Evolutionary conservation across 192 early-diverging fungal species (phyloP), one percentile per base, ranked within the genome.

Genomic region (Radiomyces spectabilis): DNA sequence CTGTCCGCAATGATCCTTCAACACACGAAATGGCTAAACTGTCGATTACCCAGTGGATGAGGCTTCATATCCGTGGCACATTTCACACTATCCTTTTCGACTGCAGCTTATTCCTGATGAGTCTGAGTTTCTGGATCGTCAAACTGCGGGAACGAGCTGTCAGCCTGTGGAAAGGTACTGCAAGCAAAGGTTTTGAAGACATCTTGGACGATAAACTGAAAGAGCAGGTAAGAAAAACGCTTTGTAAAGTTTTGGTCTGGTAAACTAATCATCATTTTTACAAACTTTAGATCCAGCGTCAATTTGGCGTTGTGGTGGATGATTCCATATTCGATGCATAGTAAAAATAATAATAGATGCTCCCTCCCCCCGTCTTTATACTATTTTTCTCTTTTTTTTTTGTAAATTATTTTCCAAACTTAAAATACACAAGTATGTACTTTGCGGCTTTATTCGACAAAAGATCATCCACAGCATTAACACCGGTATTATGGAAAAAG

Each of bases 291-390:
- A 57, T 94, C 24, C 82, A 92, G 57, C 66, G 75, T 45, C 77
- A 86, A 65, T 85, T 87, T 43, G 94, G 94, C 15, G 81, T 92
- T 51, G 71, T 71, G 39, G 69, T 96, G 26, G 90, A 94, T 61
- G 78, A 85, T 8, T 71, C 65, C 5, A 68, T 86, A 13, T 91
- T 95, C 74, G 84, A 80, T 33, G 87, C 79, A 7, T 92, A 54
- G 39, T 53, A 50, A 43, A 32, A 42, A n/a, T 29, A 47, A 5
- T 4, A 9, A 25, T 47, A 29, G 12, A 47, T 47, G 16, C 15
- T 31, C 25, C 8, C 1, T 26, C n/a, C n/a, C n/a, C n/a, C n/a
- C n/a, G n/a, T 13, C 16, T 46, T 15, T 30, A 27, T 46, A 31
- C 18, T 26, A 25, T 29, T 47, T 47, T 29, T 47, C 22, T 10